Percentiles rank a stretch among this genome's conserved stretches.
Conservation (phyloP, 768 basidiomycete species). For the Hericium rajendrae region DNA sequence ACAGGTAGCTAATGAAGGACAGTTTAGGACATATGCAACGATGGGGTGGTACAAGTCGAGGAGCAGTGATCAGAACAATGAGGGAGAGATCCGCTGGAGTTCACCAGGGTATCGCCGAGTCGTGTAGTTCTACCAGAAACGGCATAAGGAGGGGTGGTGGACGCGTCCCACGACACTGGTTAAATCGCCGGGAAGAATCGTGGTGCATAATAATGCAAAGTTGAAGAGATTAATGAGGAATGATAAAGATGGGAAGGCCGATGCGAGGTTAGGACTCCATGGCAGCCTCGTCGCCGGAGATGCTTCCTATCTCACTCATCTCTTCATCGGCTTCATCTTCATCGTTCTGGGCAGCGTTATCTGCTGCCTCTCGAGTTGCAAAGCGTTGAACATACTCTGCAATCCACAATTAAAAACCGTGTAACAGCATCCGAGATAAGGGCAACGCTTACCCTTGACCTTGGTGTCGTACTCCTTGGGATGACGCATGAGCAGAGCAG, state of each 20-base stretch:
- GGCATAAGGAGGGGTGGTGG: neutral
- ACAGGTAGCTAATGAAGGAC: too few species aligned
- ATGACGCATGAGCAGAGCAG: slow-evolving; percentile 93
- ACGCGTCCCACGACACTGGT: neutral
- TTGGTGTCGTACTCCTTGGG: slow-evolving; percentile 92
- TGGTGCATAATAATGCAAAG: neutral
- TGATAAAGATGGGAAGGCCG: neutral
- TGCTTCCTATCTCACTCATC: slow-evolving; percentile 82
- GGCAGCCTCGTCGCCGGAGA: slow-evolving; percentile 52
- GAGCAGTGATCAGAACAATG: too few species aligned
- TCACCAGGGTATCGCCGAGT: neutral
- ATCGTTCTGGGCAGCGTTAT: slow-evolving; percentile 58
- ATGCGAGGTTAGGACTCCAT: neutral
- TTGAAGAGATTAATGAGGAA: slow-evolving; percentile 1
- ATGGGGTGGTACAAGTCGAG: too few species aligned
- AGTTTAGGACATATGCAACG: too few species aligned
- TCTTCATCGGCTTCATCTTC: slow-evolving; percentile 69
- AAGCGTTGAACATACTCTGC: slow-evolving; percentile 95
- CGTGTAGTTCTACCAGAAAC: neutral
- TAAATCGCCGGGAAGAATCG: neutral
- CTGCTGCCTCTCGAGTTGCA: slow-evolving; percentile 84
- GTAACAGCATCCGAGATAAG: neutral
- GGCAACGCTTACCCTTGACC: slow-evolving; percentile 63
- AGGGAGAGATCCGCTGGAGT: neutral
- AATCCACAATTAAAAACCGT: too few species aligned